These are phyloP conservation scores for Obba rivulosa DNA, from an alignment of 768 basidiomycete species.

Conservation along the genomic window DNA sequence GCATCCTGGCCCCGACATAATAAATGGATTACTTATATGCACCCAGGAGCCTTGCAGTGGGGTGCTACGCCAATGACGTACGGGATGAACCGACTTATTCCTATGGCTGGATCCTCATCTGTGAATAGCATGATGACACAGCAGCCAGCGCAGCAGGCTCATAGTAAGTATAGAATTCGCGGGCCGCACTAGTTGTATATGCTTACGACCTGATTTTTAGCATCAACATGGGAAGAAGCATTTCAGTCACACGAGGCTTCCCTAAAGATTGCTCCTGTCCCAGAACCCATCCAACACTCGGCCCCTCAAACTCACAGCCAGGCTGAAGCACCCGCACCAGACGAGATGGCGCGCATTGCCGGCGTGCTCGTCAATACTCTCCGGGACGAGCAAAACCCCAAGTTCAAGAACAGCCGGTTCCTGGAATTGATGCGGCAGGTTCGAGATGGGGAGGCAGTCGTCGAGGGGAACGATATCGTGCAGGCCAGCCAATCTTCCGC, in stretches of 20 bases:
- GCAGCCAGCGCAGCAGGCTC: background rate
- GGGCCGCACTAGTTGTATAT: background rate
- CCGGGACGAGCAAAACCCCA: constrained; percentile 69
- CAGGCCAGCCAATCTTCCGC: constrained; percentile 26
- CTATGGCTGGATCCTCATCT: background rate
- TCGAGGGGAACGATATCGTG: constrained; percentile 78
- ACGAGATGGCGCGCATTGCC: constrained; percentile 79
- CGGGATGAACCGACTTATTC: background rate
- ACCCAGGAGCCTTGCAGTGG: background rate
- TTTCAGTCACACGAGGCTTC: constrained; percentile 52
- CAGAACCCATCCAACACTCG: constrained; percentile 10
- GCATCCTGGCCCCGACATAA: no score
- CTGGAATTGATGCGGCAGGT: constrained; percentile 82
- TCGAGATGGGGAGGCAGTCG: constrained; percentile 70
- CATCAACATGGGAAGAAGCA: constrained; percentile 52
- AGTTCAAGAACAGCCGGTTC: constrained; percentile 83
- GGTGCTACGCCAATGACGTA: background rate
- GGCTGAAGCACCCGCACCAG: constrained; percentile 35
- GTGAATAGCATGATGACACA: background rate
- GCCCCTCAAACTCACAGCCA: background rate
- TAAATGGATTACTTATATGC: no score
- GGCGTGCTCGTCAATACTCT: constrained; percentile 74
- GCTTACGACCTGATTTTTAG: background rate
- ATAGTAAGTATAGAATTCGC: background rate
- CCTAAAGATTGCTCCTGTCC: constrained; percentile 1